Percentiles rank a stretch among this genome's conserved stretches.
Conservation (phyloP, 768 basidiomycete genomes). For the Mycena alexandri region DNA sequence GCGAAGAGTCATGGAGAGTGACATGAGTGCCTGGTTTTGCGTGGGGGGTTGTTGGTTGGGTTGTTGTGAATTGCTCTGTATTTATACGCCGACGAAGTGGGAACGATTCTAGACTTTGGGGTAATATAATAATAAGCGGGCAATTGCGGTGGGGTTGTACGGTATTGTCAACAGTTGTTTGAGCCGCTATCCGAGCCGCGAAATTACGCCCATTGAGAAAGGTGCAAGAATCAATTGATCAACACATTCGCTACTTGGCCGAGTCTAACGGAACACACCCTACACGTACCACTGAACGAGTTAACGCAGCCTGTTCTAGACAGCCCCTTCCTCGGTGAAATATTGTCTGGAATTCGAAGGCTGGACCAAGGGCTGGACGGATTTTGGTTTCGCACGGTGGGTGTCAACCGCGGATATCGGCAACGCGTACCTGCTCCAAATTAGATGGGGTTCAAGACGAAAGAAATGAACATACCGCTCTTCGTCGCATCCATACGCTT, state of each 20-base stretch:
- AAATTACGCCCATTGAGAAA: constrained; percentile 24
- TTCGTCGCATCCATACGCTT: constrained; percentile 98
- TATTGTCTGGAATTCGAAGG: constrained; percentile 59
- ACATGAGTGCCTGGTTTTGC: constrained; percentile 5
- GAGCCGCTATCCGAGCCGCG: constrained; percentile 10
- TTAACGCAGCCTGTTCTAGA: constrained; percentile 8
- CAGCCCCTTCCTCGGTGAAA: constrained; percentile 44
- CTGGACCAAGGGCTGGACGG: constrained; percentile 49
- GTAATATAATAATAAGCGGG: not conserved
- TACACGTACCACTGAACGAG: not conserved
- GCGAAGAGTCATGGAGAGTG: constrained; percentile 22
- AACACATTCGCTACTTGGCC: not conserved
- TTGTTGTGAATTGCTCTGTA: not conserved
- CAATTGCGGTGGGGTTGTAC: constrained; percentile 15
- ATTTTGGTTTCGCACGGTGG: constrained; percentile 76
- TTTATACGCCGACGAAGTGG: constrained; percentile 17
- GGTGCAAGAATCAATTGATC: not conserved
- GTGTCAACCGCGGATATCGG: constrained; percentile 96
- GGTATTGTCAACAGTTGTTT: not conserved
- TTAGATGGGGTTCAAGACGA: constrained; percentile 3
- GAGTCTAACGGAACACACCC: constrained; percentile 15
- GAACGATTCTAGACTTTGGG: constrained; percentile 29
- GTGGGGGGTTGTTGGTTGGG: not conserved
- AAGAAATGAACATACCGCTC: constrained; percentile 70
- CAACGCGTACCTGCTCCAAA: constrained; percentile 74